Evolutionary conservation across 169 alveolate species (phyloP), one percentile per base, ranked within the genome.

Genomic region (Plasmodium yoelii): DNA sequence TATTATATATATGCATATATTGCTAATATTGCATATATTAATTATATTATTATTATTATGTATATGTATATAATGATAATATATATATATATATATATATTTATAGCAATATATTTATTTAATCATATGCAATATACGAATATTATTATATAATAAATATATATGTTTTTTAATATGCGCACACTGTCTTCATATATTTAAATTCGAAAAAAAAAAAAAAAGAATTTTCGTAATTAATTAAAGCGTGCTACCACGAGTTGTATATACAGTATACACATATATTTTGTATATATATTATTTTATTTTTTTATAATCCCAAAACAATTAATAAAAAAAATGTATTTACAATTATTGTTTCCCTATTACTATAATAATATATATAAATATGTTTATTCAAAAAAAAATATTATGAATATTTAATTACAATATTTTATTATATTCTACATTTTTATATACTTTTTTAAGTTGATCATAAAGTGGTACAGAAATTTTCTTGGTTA

Each of bases 121-220:
- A 67, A 26, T 1, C 24, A 39, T 13, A 5, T 39, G 19, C 19
- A 51, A 34, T 34, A 34, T 34, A 34, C 42, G 56, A 12, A 49
- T 71, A 18, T 57, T 71, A 42, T 51, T 59, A 71, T 42, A 53
- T 71, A 39, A 39, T 55, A n/a, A 61, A 18, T 47, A 8, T 57
- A 46, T 39, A 74, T 46, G n/a, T 74, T 74, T 61, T 24, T 22
- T 53, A 61, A 56, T 34, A 74, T 60, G 61, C 88, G 73, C 88
- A 61, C 88, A 74, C 88, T 74, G 88, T 74, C 88, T 74, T 74
- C 88, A 74, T 74, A 63, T 53, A 74, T 34, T 56, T 34, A 51
- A 59, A 73, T 34, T 34, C 26, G 34, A 51, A 59, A 39, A 57
- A 56, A 39, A n/a, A n/a, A 73, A 73, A 19, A 28, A 34, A 8